Evolutionary conservation across 805 yeast genomes (phyloP), one percentile per base, ranked within the genome.

Genomic region (Kazachstania taianensis): DNA sequence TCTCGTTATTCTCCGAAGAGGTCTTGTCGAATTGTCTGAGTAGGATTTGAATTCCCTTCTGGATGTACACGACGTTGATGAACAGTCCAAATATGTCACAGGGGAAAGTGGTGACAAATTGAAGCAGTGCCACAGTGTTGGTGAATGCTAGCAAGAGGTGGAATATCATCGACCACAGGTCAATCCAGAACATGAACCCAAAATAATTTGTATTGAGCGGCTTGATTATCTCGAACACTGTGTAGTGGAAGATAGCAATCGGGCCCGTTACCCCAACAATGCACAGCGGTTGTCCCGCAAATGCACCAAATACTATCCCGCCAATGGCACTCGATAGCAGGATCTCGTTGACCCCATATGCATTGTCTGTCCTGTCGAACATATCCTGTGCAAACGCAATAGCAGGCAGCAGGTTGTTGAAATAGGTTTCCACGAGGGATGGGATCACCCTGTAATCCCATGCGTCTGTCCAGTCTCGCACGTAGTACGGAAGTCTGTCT

Each of bases 251-350:
- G 41, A 89, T 87, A 2, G 94, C 64, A 12, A 92, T 79, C 0
- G 98, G 98, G 0, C 97, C 98, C 0, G 97, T 92, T 5, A 89
- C 96, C 3, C 98, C 98, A 7, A 92, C 97, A 18, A 89, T 82
- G 49, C 95, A 83, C 19, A 92, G 59, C 0, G 98, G 98, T 48
- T 87, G 95, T 0, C 96, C 97, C 0, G 81, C 69, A 38, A 87
- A 65, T 5, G 82, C 46, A 0, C 97, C 96, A 63, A 92, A 89
- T 2, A 83, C 76, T 5, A 87, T 70, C 0, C 97, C 96, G 0
- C 84, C 96, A 53, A 92, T 58, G 0, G 95, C 95, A 22, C 87
- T 75, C 5, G 92, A 69, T 52, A 92, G 51, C 17, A 89, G 65
- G 2, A 89, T 81, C 52, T 89, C 98, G 52, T 89, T 92, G 4